phyloP scores from a whole-genome alignment of 305 asterid genomes.

The Solanum hybrid region DNA sequence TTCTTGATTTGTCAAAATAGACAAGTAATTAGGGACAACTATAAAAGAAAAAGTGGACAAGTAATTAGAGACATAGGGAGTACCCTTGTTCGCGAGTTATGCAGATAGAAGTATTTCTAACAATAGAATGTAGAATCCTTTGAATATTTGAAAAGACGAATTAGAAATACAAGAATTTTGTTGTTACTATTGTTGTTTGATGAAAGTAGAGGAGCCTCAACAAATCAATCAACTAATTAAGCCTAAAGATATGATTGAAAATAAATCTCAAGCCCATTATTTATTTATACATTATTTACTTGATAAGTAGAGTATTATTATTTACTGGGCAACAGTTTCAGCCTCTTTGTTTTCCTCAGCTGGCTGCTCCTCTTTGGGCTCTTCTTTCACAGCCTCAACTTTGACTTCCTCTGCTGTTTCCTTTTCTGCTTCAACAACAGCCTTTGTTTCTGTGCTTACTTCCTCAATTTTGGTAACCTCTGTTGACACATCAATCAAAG shows the following conservation, averaged over 20 bases:
- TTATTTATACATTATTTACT: too few relatives aligned
- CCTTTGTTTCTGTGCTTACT: conserved; percentile 3
- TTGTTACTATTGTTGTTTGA: not conserved
- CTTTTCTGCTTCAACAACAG: not conserved
- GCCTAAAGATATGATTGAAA: not conserved
- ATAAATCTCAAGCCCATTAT: too few relatives aligned
- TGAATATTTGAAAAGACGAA: not conserved
- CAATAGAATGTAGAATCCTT: not conserved
- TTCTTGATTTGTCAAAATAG: too few relatives aligned
- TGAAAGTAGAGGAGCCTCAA: conserved; percentile 23
- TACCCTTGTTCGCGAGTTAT: not conserved
- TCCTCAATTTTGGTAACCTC: conserved; percentile 33
- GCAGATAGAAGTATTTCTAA: not conserved
- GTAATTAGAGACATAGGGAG: too few relatives aligned
- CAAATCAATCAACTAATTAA: conserved; percentile 5
- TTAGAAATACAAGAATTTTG: not conserved
- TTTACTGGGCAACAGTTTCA: not conserved
- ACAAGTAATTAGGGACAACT: too few relatives aligned
- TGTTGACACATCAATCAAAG: conserved; percentile 31
- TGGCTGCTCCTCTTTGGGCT: conserved; percentile 15
- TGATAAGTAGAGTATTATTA: not conserved
- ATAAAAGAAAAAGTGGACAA: too few relatives aligned
- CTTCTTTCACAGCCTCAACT: conserved; percentile 21
- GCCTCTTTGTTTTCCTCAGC: conserved; percentile 21
- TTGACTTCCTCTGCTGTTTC: conserved; percentile 19